Conservation (phyloP, 305 asterid genomes). For the Fraxinus angustifolia region DNA sequence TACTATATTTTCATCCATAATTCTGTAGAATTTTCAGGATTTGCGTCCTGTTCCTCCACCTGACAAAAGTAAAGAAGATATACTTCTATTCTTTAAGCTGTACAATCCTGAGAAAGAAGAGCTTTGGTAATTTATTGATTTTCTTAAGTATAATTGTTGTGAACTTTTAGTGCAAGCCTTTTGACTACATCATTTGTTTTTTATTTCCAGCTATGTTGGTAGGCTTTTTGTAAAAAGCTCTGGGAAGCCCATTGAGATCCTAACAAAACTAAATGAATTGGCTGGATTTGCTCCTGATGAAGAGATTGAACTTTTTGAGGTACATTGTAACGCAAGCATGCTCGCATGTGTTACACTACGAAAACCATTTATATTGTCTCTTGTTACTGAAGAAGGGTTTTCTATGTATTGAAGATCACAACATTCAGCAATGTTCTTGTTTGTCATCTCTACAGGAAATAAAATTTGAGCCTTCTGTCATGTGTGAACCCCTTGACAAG, state of each 20-base stretch:
- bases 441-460: constrained; percentile 43
- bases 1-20: constrained; percentile 7
- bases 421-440: constrained; percentile 5
- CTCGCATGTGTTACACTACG: background rate
- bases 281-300: constrained; percentile 38
- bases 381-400: background rate
- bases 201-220: constrained; percentile 34
- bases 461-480: constrained; percentile 36
- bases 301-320: constrained; percentile 41
- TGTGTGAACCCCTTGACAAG: constrained; percentile 36
- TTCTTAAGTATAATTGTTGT: background rate
- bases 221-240: constrained; percentile 36
- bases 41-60: constrained; percentile 44
- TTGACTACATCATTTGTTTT: background rate
- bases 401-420: background rate
- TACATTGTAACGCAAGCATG: background rate
- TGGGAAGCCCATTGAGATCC: constrained; percentile 34
- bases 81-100: constrained; percentile 58
- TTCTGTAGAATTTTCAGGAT: constrained; percentile 40
- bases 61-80: constrained; percentile 51
- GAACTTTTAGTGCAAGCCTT: background rate
- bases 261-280: constrained; percentile 30
- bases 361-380: background rate
- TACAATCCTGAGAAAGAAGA: constrained; percentile 66
- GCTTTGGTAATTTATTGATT: constrained; percentile 38